Evolutionary conservation across 1,284 basidiomycete species (phyloP).

Genomic region (Trichosporon faecale): DNA sequence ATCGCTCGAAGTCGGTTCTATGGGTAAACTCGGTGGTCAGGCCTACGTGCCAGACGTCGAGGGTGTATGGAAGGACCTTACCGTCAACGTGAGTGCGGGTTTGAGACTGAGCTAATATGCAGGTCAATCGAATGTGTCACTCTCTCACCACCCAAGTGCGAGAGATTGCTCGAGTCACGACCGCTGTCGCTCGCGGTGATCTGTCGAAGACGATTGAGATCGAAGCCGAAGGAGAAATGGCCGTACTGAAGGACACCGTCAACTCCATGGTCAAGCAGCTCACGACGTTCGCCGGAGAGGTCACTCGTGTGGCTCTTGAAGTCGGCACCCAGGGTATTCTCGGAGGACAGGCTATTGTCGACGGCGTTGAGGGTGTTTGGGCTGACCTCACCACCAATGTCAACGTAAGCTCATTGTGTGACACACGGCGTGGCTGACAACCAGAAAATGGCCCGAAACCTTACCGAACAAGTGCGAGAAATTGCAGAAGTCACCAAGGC

Average conservation of each 20-base stretch:
- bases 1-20: conserved; percentile 85
- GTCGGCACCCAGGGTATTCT: conserved; percentile 89
- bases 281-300: conserved; percentile 88
- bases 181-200: conserved; percentile 69
- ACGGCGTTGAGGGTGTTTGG: conserved; percentile 92
- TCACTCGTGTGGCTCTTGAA: conserved; percentile 88
- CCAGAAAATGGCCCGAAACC: conserved; percentile 81
- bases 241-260: conserved; percentile 65
- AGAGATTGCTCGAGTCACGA: conserved; percentile 86
- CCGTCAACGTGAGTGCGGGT: conserved; percentile 66
- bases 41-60: conserved; percentile 91
- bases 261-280: conserved; percentile 81
- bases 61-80: conserved; percentile 90
- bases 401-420: conserved; percentile 58
- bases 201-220: conserved; percentile 60
- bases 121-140: conserved; percentile 91
- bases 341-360: conserved; percentile 86
- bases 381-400: conserved; percentile 86
- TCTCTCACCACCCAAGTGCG: conserved; percentile 92
- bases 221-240: conserved; percentile 87
- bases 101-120: conserved; percentile 13
- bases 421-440: conserved; percentile 4
- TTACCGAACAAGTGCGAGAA: conserved; percentile 95
- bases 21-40: conserved; percentile 83
- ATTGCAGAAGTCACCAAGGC: conserved; percentile 97